These are phyloP conservation scores for Ulmus americana DNA, from an alignment of 331 rosid genomes.

Conservation along the genomic window DNA sequence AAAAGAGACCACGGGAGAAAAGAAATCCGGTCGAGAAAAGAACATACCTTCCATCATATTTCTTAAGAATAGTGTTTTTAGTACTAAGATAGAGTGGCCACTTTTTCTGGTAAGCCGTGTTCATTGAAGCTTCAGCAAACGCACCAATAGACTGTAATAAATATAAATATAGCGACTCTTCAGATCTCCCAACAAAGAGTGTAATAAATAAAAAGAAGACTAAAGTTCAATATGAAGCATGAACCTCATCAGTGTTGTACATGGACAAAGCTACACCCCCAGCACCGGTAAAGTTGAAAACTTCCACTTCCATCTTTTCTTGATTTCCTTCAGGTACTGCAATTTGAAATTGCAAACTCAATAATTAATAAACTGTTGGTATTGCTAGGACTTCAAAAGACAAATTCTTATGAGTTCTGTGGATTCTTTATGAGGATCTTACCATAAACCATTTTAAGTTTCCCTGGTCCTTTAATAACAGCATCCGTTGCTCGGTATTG, in stretches of 20 bases:
- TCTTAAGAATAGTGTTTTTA: slow-evolving; percentile 89
- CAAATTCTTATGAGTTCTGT: slow-evolving; percentile 5
- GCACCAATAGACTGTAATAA: slow-evolving; percentile 61
- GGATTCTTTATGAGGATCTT: slow-evolving; percentile 21
- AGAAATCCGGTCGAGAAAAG: slow-evolving; percentile 6
- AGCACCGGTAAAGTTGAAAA: slow-evolving; percentile 69
- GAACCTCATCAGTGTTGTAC: slow-evolving; percentile 95
- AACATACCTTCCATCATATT: slow-evolving; percentile 89
- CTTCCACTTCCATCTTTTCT: slow-evolving; percentile 64
- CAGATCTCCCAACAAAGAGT: no score
- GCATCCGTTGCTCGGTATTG: slow-evolving; percentile 83
- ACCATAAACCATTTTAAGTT: slow-evolving; percentile 82
- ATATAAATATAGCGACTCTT: neutral
- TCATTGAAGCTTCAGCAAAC: slow-evolving; percentile 88
- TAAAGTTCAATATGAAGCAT: slow-evolving; percentile 6
- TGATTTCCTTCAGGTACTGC: slow-evolving; percentile 58
- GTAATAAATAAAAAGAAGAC: slow-evolving; percentile 3
- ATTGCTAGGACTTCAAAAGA: neutral
- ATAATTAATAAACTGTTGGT: neutral
- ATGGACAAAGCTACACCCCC: slow-evolving; percentile 87
- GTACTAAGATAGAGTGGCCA: slow-evolving; percentile 97
- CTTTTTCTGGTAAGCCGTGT: slow-evolving; percentile 67
- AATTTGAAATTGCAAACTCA: slow-evolving; percentile 2
- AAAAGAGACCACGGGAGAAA: neutral
- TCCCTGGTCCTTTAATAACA: slow-evolving; percentile 81